Base-by-base conservation (phyloP, 768 basidiomycete genomes). In the Tulasnella sp. region DNA sequence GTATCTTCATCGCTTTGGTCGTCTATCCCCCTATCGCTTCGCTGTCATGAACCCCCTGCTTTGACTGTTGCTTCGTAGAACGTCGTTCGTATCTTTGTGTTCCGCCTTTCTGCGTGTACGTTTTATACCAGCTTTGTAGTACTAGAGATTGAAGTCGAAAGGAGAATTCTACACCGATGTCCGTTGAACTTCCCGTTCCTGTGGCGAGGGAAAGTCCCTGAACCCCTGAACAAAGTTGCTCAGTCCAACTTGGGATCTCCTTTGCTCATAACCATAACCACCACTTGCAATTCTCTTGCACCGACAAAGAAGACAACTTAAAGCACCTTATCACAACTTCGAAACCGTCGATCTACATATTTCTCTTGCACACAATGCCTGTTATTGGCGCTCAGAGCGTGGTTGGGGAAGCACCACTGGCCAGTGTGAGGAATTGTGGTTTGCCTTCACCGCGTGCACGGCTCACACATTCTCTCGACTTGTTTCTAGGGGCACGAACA, bases 401-500 rank as follows among this genome's bases (percentile, higher is more conserved):
- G 42, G 49, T 71, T 68, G 75, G 69, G 1, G 75, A 71, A 39
- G 75, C 75, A 42, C 75, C 75, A 9, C 34, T 76, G 8, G 39
- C 67, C 11, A 68, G 52, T 34, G 75, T 76, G 22, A 40, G 64
- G 54, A 25, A 34, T 25, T 64, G 58, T 64, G 58, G 58, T 64
- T 64, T 42, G 36, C 29, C 45, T 19, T 70, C 5, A 17, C 29
- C 19, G 15, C 37, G 17, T 39, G 75, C 29, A 67, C 31, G 34
- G 29, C 52, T 69, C 37, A 40, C 39, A 67, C 36, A 29, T 38
- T 22, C 0, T 19, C 15, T 75, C 40, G 67, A 6, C 74, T 12
- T 3, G 22, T 74, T 74, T 58, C 36, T 76, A 77, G 76, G 76
- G 73, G 9, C 70, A 77, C 31, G 76, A 77, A 29, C 45, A 73